Evolutionary conservation across 495 filamentous ascomycete genomes (phyloP), one percentile per base, ranked within the genome.

Genomic region (Xylaria nigripes): DNA sequence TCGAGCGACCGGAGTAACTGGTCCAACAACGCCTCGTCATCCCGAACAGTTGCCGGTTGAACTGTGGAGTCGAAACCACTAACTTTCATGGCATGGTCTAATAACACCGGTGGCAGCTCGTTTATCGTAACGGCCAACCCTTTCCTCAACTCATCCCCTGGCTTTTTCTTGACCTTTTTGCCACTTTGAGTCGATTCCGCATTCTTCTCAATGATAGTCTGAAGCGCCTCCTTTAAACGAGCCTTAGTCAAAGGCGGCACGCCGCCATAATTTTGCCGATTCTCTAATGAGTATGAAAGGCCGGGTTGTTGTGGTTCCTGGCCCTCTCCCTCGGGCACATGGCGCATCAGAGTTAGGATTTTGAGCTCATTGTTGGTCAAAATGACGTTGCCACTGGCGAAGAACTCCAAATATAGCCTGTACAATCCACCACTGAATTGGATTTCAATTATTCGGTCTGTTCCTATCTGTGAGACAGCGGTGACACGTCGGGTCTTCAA

Each of bases 381-480:
- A 48, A 98, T 86, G 51, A 98, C 84, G 67, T 98, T 98, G 30
- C 93, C 93, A 55, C 75, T 81, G 3, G 93, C 92, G 70, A 93
- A 98, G 71, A 98, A 98, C 70, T 98, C 93, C 36, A 98, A 72
- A 65, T 89, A 95, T 32, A 98, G 72, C 34, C 85, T 78, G 64
- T 92, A 96, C 57, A 80, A 76, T 18, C 93, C 92, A 73, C 96
- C 90, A 62, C 87, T 92, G 68, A 98, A 96, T 65, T 85, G 80
- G 50, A 97, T 80, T 63, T 96, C 90, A 50, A 98, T 86, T 51
- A 98, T 85, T 18, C 93, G 83, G 67, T 98, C 93, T 0, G 90
- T 96, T 32, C 91, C 93, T 48, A 98, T 79, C 67, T 98, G 93
- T 4, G 79, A 71, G 24, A 98, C 77, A 0, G 79, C 72, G 0